These are phyloP conservation scores for Scortechinia acanthostroma DNA, from an alignment of 2,329 filamentous ascomycete genomes.

Conservation along the genomic window DNA sequence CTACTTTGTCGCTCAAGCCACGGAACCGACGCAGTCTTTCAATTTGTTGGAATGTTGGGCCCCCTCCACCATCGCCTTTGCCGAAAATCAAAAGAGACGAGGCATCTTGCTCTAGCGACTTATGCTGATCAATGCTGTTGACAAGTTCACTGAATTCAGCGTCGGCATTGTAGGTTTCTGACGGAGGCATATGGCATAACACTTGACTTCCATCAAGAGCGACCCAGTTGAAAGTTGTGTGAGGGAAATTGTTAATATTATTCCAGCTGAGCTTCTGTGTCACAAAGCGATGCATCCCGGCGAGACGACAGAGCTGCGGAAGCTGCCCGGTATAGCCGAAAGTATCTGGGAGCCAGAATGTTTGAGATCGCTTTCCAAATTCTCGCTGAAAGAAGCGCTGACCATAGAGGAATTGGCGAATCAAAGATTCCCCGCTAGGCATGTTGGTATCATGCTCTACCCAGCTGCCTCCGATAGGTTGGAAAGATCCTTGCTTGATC, in stretches of 20 bases:
- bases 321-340: slow-evolving; percentile 65
- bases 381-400: slow-evolving; percentile 62
- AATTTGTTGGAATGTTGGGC: slow-evolving; percentile 57
- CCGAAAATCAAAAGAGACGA: slow-evolving; percentile 60
- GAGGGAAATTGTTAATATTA: slow-evolving; percentile 68
- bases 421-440: slow-evolving; percentile 59
- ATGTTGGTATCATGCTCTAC: slow-evolving; percentile 67
- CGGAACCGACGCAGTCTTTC: slow-evolving; percentile 62
- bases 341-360: slow-evolving; percentile 66
- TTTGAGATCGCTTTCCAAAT: slow-evolving; percentile 55
- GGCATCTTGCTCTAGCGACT: slow-evolving; percentile 59
- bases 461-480: slow-evolving; percentile 64
- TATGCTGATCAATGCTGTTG: slow-evolving; percentile 58
- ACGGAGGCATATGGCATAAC: slow-evolving; percentile 62
- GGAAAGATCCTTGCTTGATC: slow-evolving; percentile 59
- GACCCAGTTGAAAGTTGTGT: slow-evolving; percentile 68
- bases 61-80: slow-evolving; percentile 63
- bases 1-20: slow-evolving; percentile 50
- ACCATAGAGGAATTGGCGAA: slow-evolving; percentile 61
- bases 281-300: slow-evolving; percentile 62
- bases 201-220: slow-evolving; percentile 63
- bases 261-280: slow-evolving; percentile 70
- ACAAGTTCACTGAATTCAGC: slow-evolving; percentile 61
- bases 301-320: slow-evolving; percentile 57
- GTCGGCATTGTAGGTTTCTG: slow-evolving; percentile 60